Base-by-base conservation (phyloP, 2,329 filamentous ascomycete species). In the Sporothrix euskadiensis region DNA sequence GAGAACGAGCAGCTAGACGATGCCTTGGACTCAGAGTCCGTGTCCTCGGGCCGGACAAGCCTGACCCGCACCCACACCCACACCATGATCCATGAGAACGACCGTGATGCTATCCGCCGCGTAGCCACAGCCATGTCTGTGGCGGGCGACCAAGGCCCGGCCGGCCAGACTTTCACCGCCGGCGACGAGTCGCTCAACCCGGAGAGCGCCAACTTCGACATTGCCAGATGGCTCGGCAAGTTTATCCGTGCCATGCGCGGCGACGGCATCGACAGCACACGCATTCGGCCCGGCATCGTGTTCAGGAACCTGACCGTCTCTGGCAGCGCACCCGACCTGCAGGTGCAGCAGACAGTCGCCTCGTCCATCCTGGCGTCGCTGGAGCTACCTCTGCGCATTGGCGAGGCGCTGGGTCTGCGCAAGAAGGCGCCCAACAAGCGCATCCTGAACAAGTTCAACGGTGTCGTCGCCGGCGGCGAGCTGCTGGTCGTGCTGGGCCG, bases 231-330 rank as follows among this genome's bases (percentile, higher is more conserved):
- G 90, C 87, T 88, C 71, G 88, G 87, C 81, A 83, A 87, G 47
- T 80, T 91, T 16, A 85, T 89, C 44, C 83, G 84, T 73, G 80
- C 87, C 72, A 83, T 85, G 66, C 84, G 84, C 49, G 84, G 81
- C 74, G 85, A 87, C 72, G 89, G 87, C 69, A 83, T 84, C 76
- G 84, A 83, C 73, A 81, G 83, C 75, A 80, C 82, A 19, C 89
- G 88, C 79, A 86, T 89, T 76, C 87, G 87, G n/a, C 86, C 88
- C 0, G 91, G 91, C 65, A 84, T 93, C 66, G 85, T 87, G 59
- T 93, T 90, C 82, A 86, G 88, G 79, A 87, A 92, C 78, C 83
- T 93, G 73, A 91, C 88, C 73, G 89, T 92, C 4, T 88, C 90
- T 78, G 90, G 91, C 56, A 92, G 86, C 76, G 90, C 90, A 41